Evolutionary conservation across 768 basidiomycete genomes (phyloP).

Genomic region (Amanita jacksonii): DNA sequence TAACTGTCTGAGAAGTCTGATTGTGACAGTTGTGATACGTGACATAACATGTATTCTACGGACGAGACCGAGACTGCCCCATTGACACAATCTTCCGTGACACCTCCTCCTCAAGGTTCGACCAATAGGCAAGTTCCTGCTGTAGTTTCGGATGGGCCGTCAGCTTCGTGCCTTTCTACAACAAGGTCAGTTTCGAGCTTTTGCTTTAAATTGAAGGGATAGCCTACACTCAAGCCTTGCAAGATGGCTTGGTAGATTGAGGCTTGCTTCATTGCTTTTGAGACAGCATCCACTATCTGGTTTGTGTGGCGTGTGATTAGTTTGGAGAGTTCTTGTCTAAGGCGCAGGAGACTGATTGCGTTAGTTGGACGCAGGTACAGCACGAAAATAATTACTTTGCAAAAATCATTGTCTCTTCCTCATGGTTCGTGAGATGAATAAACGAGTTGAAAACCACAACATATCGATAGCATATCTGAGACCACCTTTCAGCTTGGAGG

Average conservation of each 20-base stretch:
- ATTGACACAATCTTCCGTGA: conserved; percentile 45
- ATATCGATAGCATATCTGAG: conserved; percentile 68
- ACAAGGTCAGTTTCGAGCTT: conserved; percentile 3
- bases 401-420: conserved; percentile 95
- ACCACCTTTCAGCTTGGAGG: conserved; percentile 9
- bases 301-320: conserved; percentile 66
- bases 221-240: conserved; percentile 65
- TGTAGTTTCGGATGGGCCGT: conserved; percentile 81
- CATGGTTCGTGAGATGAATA: conserved; percentile 69
- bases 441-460: conserved; percentile 74
- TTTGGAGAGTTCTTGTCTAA: conserved; percentile 76
- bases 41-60: background rate
- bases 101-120: conserved; percentile 77
- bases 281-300: conserved; percentile 49
- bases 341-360: conserved; percentile 80
- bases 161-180: conserved; percentile 54
- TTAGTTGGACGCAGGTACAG: too few relatives aligned
- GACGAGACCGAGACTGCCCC: conserved; percentile 21
- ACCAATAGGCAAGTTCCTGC: conserved; percentile 80
- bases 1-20: conserved; percentile 15
- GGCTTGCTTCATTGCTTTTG: conserved; percentile 59
- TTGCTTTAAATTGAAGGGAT: background rate
- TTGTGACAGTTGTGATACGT: conserved; percentile 6
- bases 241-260: conserved; percentile 70
- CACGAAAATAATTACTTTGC: conserved; percentile 55